Evolutionary conservation across 1,284 basidiomycete species (phyloP).

Genomic region (Ceratobasidium sp.): DNA sequence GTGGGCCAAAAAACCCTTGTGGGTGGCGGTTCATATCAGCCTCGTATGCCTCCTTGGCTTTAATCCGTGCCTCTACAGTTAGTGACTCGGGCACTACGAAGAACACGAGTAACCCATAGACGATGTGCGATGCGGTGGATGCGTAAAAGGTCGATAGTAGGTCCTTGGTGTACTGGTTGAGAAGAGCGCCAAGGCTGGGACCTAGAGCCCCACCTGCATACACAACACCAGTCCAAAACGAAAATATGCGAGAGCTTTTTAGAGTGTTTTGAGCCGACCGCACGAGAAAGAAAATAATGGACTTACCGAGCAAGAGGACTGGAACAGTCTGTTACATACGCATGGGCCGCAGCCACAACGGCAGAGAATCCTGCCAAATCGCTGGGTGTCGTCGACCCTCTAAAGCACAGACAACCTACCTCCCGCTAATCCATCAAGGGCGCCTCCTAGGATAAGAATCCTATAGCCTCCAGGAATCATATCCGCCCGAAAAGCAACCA

Average conservation of each 20-base stretch:
- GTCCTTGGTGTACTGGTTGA: slow-evolving; percentile 69
- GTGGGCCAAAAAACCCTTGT: background rate
- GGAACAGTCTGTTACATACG: slow-evolving; percentile 72
- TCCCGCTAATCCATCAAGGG: slow-evolving; percentile 81
- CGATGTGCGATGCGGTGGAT: slow-evolving; percentile 60
- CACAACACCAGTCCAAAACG: slow-evolving; percentile 68
- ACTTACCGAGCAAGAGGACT: slow-evolving; percentile 59
- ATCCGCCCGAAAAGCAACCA: slow-evolving; percentile 68
- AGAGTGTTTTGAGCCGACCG: background rate
- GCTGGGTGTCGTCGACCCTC: background rate
- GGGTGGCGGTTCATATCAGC: slow-evolving; percentile 31
- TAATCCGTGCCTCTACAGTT: slow-evolving; percentile 51
- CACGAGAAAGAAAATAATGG: background rate
- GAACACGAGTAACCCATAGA: slow-evolving; percentile 66
- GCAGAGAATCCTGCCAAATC: slow-evolving; percentile 61
- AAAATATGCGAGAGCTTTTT: slow-evolving; percentile 66
- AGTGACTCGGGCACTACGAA: slow-evolving; percentile 82
- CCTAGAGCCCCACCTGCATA: slow-evolving; percentile 79
- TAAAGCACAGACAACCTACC: slow-evolving; percentile 60
- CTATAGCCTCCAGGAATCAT: slow-evolving; percentile 82
- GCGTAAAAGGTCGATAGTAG: slow-evolving; percentile 81
- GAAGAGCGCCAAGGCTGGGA: slow-evolving; percentile 73
- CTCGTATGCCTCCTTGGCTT: slow-evolving; percentile 45
- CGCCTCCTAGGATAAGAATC: slow-evolving; percentile 76
- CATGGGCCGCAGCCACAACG: slow-evolving; percentile 66